Evolutionary conservation across 2,329 filamentous ascomycete genomes (phyloP).

Genomic region (Neopestalotiopsis rosae): DNA sequence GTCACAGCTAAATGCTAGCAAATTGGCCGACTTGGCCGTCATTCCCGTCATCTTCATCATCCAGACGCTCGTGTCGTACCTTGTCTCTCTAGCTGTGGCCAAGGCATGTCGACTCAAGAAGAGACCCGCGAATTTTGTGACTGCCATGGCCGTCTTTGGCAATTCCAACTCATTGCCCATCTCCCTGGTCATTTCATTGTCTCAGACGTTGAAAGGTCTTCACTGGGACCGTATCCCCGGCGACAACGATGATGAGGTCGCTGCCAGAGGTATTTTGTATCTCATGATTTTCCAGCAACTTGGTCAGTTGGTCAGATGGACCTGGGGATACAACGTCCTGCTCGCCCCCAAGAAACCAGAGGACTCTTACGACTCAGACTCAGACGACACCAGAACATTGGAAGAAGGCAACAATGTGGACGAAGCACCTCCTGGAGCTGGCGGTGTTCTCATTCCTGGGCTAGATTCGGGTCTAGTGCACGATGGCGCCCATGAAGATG

Average conservation of each 20-base stretch:
- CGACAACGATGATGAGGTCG: constrained; percentile 95
- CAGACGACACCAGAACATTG: constrained; percentile 40
- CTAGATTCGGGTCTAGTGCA: constrained; percentile 46
- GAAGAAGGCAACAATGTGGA: constrained; percentile 67
- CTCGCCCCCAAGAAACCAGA: constrained; percentile 84
- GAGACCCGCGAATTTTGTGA: constrained; percentile 90
- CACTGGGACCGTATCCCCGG: constrained; percentile 92
- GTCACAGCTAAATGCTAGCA: constrained; percentile 89
- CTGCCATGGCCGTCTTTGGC: constrained; percentile 96
- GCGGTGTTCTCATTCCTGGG: constrained; percentile 51
- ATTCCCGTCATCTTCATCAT: constrained; percentile 94
- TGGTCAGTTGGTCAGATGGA: constrained; percentile 94
- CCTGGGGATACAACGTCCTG: constrained; percentile 95
- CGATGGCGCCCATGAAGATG: constrained; percentile 37
- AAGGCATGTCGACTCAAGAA: constrained; percentile 81
- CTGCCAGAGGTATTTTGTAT: constrained; percentile 91
- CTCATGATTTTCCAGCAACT: constrained; percentile 97
- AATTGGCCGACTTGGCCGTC: constrained; percentile 86
- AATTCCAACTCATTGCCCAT: constrained; percentile 99
- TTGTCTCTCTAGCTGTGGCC: constrained; percentile 73
- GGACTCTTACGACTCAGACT: constrained; percentile 60
- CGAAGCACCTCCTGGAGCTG: constrained; percentile 39
- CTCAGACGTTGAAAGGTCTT: constrained; percentile 87
- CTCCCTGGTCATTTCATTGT: constrained; percentile 91
- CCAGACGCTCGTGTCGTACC: constrained; percentile 86